A percentile compares a stretch with the other conserved stretches of the same genome.
These are phyloP conservation scores for Rickenella mellea DNA, from an alignment of 768 basidiomycete species.

Conservation along the genomic window DNA sequence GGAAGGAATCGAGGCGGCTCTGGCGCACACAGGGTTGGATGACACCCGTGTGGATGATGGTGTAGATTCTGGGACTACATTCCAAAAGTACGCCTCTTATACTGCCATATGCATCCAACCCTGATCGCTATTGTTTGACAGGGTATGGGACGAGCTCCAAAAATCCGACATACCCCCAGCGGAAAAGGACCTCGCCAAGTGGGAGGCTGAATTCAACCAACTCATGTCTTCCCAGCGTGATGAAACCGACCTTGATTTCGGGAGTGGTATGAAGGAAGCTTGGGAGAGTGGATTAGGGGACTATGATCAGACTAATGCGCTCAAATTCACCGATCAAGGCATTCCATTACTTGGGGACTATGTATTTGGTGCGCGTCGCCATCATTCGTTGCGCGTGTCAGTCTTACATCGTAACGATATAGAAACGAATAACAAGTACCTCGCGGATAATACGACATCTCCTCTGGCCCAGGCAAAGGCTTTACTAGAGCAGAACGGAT, in stretches of 20 bases:
- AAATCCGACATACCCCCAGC: conserved; percentile 48
- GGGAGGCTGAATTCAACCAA: conserved; percentile 80
- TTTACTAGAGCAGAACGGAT: conserved; percentile 70
- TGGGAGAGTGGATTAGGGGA: neutral
- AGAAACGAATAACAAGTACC: conserved; percentile 69
- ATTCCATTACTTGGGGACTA: conserved; percentile 68
- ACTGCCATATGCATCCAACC: neutral
- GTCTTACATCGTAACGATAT: neutral
- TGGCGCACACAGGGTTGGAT: conserved; percentile 27
- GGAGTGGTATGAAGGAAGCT: conserved; percentile 24
- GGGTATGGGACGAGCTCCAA: conserved; percentile 55
- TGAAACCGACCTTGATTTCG: conserved; percentile 52
- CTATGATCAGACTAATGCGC: conserved; percentile 21
- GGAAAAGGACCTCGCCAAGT: conserved; percentile 59
- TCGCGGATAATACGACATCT: conserved; percentile 39
- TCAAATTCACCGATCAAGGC: conserved; percentile 61
- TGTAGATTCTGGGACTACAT: conserved; percentile 20
- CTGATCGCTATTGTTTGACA: conserved; percentile 17
- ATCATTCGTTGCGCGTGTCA: neutral
- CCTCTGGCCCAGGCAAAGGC: conserved; percentile 63
- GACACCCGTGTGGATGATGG: conserved; percentile 14
- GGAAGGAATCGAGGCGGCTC: conserved; percentile 27
- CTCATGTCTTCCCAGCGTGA: conserved; percentile 57
- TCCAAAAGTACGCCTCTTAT: conserved; percentile 37
- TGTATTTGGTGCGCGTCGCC: conserved; percentile 54